These are phyloP conservation scores for Suillus bovinus DNA, from an alignment of 768 basidiomycete genomes.

Conservation along the genomic window DNA sequence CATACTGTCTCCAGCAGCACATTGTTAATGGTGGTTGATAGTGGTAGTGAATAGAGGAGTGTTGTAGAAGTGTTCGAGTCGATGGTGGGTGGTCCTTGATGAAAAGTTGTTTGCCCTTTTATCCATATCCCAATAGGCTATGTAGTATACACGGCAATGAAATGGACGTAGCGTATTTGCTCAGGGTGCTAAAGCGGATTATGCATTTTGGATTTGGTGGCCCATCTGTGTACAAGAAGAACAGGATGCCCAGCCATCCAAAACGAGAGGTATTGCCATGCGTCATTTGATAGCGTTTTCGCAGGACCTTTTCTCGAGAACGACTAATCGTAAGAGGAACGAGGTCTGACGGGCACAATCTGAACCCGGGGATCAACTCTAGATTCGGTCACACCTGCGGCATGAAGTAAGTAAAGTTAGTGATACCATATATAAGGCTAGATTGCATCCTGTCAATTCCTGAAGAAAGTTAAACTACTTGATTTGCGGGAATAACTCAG, in stretches of 20 bases:
- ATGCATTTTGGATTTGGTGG: slow-evolving; percentile 24
- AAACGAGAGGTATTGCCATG: slow-evolving; percentile 31
- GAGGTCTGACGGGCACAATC: slow-evolving; percentile 16
- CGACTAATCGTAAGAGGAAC: slow-evolving; percentile 36
- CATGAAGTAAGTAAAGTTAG: slow-evolving; percentile 23
- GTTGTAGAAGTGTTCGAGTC: slow-evolving; percentile 13
- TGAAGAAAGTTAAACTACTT: slow-evolving; percentile 25
- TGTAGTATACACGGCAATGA: slow-evolving; percentile 26
- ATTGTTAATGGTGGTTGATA: slow-evolving; percentile 29
- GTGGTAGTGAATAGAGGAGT: slow-evolving; percentile 12
- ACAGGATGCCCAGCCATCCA: slow-evolving; percentile 29
- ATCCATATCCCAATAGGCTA: slow-evolving; percentile 19
- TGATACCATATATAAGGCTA: slow-evolving; percentile 29
- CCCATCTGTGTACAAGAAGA: slow-evolving; percentile 25
- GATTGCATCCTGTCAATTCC: slow-evolving; percentile 17
- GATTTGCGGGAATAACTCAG: slow-evolving; percentile 21
- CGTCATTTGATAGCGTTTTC: slow-evolving; percentile 39
- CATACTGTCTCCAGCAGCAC: slow-evolving; percentile 59
- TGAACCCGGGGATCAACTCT: slow-evolving; percentile 19
- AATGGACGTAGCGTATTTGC: slow-evolving; percentile 17
- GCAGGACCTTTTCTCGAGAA: slow-evolving; percentile 36
- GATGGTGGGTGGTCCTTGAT: slow-evolving; percentile 12
- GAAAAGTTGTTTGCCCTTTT: slow-evolving; percentile 24
- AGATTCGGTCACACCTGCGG: slow-evolving; percentile 21
- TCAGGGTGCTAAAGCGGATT: slow-evolving; percentile 20